phyloP scores from a whole-genome alignment of 2,329 filamentous ascomycete species.

The Fusarium camptoceras region DNA sequence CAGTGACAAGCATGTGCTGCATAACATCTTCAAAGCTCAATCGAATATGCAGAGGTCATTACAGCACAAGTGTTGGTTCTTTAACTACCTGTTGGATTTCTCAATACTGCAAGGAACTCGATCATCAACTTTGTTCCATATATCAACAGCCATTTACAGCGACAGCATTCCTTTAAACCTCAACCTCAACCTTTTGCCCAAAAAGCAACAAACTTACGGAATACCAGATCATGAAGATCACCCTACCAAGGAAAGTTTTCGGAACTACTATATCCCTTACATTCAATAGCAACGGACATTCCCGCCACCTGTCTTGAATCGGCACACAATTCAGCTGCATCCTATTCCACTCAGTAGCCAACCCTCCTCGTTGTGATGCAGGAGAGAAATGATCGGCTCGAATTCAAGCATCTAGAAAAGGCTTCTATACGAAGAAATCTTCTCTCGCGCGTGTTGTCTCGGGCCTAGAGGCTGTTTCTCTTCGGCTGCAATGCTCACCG shows the following conservation, averaged over 20 bases:
- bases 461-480: slow-evolving; percentile 3
- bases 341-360: neutral
- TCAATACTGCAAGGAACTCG: neutral
- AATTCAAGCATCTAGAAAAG: neutral
- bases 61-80: neutral
- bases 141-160: neutral
- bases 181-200: neutral
- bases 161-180: neutral
- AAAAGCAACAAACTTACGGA: neutral
- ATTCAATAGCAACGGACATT: neutral
- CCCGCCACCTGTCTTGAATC: slow-evolving; percentile 11
- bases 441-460: slow-evolving; percentile 31
- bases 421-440: neutral
- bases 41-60: neutral
- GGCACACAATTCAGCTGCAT: neutral
- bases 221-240: neutral
- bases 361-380: neutral
- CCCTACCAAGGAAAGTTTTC: too few species aligned
- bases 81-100: neutral
- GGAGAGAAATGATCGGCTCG: neutral
- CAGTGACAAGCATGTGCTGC: neutral
- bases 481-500: neutral
- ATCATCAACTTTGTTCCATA: too few species aligned
- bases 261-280: neutral
- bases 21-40: neutral